Base-by-base conservation (phyloP, 108 stramenopile genomes). In the Schizochytrium sp. region DNA sequence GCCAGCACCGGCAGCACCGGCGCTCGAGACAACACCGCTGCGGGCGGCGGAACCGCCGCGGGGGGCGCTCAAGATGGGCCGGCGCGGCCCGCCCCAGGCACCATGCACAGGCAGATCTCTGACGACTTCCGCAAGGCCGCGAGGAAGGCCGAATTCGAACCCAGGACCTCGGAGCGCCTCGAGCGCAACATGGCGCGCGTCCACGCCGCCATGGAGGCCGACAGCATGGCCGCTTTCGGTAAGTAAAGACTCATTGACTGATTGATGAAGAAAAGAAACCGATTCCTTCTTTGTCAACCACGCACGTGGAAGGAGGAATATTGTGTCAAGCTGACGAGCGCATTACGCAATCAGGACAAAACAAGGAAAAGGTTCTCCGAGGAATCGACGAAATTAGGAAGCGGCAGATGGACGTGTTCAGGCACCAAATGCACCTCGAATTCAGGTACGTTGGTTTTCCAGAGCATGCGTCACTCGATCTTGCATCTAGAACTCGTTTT, bases 391-490 rank as follows among this genome's bases (percentile, higher is more conserved):
- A 83, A 23, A 83, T 83, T 23, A 12, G 76, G 18, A 47, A 23
- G 25, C 45, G 76, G 6, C 76, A 83, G 51, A 23, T 83, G 10
- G 76, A 83, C 76, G 48, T 83, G 6, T 83, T 83, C 28, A 47
- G 76, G 51, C 45, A 53, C n/a, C 76, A 83, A 23, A 83, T 83
- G 76, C 45, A 83, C 48, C 76, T 83, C 28, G 76, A 83, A 45
- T 47, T 83, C 63, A 69, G 63, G 63, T 69, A 69, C 10, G 63
- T 69, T 69, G 55, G 3, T 16, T 57, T 2, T 34, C 34, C 34
- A 34, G 34, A 34, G 34, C 1, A 34, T 34, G 34, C 34, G 34
- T 34, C 34, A 34, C 2, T 34, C 34, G 34, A 34, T 57, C 55
- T 57, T 57, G 55, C 14, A 16, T 3, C 55, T 57, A 57, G 55